Evolutionary conservation across 192 early-diverging fungal species (phyloP).

Genomic region (Allomyces arbusculus): DNA sequence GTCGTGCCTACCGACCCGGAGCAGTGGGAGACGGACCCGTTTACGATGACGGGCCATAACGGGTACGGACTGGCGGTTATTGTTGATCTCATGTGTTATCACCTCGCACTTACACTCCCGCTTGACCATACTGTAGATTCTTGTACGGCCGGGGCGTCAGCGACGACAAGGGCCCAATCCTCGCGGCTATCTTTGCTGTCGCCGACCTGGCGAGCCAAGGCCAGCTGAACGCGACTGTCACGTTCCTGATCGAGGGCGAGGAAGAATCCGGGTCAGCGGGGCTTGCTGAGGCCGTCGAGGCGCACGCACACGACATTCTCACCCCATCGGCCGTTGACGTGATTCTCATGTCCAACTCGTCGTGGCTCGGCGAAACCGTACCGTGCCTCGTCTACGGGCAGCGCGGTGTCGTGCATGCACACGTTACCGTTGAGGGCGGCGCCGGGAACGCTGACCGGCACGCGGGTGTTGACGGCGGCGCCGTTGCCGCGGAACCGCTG

Average conservation of each 20-base stretch:
- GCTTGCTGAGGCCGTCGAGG: not conserved
- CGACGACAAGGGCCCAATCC: slow-evolving; percentile 4
- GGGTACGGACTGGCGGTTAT: not conserved
- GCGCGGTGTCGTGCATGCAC: not conserved
- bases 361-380: not conserved
- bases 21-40: slow-evolving; percentile 2
- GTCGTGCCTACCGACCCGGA: not conserved
- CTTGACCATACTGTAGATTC: too few relatives aligned
- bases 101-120: too few relatives aligned
- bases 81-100: too few relatives aligned
- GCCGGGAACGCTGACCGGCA: not conserved
- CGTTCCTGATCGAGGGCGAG: not conserved
- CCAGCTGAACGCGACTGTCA: not conserved
- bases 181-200: not conserved
- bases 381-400: not conserved
- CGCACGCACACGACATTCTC: not conserved
- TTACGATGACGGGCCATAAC: not conserved
- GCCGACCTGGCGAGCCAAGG: not conserved
- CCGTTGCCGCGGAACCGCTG: not conserved
- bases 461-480: not conserved
- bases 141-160: slow-evolving; percentile 2
- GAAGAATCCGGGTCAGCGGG: not conserved
- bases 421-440: not conserved
- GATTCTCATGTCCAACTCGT: not conserved
- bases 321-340: not conserved